Base-by-base conservation (phyloP, 257 asterid species). In the Capsicum chinense region DNA sequence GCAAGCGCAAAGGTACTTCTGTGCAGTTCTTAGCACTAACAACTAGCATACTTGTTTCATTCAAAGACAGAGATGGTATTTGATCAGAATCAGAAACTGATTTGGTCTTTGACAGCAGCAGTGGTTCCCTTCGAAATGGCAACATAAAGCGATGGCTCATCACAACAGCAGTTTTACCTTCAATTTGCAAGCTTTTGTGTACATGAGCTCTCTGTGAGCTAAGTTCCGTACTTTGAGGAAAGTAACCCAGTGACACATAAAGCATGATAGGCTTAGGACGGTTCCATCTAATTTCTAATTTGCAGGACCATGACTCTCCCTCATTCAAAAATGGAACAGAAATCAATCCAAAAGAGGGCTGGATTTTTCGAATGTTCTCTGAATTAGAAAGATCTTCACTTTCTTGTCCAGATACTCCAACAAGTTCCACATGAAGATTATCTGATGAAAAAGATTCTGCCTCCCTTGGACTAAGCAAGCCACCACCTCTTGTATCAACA, bases 231-330 rank as follows among this genome's bases (percentile, higher is more conserved):
- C 83, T 83, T 84, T 88, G 88, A 83, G 97, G 93, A 83, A 84
- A 88, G 88, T 97, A 97, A 84, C 98, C 96, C 88, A 97, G 85
- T 16, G 99, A 97, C 86, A 93, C 98, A 67, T 91, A 97, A 52
- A 97, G 91, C 98, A 97, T 93, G 83, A 97, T 86, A 47, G 99
- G 99, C 90, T 97, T 97, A 50, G 99, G 97, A 57, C 98, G 97
- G 84, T 95, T 93, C 99, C 99, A 97, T 90, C 88, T 92, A 81
- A 97, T 97, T 86, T 93, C 91, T 80, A 97, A 94, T 87, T 90
- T 91, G 94, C 98, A 93, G 79, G 96, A 95, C 99, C 99, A 97
- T 8, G 89, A 88, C 12, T 89, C 92, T 64, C 95, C 98, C 83
- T 90, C 94, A 19, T 84, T 89, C 79, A 97, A 87, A 89, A 92